Conservation (phyloP, 2,329 filamentous ascomycete genomes). For the Talaromyces sp. region DNA sequence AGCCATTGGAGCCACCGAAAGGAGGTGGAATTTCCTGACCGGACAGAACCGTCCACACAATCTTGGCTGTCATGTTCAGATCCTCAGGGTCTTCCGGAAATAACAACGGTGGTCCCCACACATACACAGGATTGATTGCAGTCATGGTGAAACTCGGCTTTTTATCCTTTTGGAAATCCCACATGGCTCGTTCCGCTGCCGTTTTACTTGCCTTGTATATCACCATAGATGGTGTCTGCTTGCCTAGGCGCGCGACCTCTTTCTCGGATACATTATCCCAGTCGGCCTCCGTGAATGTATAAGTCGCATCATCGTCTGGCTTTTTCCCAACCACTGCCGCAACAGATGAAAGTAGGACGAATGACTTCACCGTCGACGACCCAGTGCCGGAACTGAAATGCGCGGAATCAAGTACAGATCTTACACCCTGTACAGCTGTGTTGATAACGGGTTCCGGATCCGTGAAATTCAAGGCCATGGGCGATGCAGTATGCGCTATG, state of each 20-base stretch:
- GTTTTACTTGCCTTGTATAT: slow-evolving; percentile 8
- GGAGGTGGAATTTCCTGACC: neutral
- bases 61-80: neutral
- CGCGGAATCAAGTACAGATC: neutral
- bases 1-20: neutral
- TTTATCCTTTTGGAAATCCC: neutral
- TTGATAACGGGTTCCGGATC: slow-evolving; percentile 1
- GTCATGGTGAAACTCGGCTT: neutral
- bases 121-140: neutral
- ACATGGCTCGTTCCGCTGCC: neutral
- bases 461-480: neutral
- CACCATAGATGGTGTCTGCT: neutral
- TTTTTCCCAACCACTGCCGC: neutral
- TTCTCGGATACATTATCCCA: neutral
- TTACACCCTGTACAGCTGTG: neutral
- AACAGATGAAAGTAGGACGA: neutral
- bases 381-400: neutral
- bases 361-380: neutral
- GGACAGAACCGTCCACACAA: neutral
- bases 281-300: neutral
- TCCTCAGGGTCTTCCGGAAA: neutral
- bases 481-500: slow-evolving; percentile 2
- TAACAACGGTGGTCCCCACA: neutral
- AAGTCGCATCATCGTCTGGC: neutral
- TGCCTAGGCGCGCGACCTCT: neutral